Evolutionary conservation across 2,329 filamentous ascomycete genomes (phyloP).

Genomic region (Fusarium camptoceras): DNA sequence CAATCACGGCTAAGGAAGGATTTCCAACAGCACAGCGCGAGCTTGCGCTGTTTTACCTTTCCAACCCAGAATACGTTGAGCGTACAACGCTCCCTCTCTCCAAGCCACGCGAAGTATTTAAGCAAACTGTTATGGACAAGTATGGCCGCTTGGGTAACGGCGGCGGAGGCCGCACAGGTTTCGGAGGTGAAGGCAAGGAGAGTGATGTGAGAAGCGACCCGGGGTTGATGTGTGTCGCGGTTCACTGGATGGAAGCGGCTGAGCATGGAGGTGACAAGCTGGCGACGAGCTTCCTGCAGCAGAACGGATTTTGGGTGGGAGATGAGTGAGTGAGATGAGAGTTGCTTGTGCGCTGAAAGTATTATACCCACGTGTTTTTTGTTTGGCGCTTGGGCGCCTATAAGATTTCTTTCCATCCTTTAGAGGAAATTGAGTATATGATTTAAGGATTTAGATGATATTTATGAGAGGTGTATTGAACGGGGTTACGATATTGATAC

Average conservation of each 20-base stretch:
- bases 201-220: constrained; percentile 77
- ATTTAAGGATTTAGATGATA: constrained; percentile 22
- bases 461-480: constrained; percentile 13
- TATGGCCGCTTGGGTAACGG: constrained; percentile 59
- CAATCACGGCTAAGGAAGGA: constrained; percentile 93
- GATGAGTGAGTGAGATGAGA: neutral
- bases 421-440: constrained; percentile 19
- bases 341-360: constrained; percentile 23
- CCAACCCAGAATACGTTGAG: constrained; percentile 85
- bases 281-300: constrained; percentile 83
- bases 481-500: constrained; percentile 18
- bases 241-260: constrained; percentile 97
- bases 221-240: constrained; percentile 89
- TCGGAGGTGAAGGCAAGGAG: constrained; percentile 50
- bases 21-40: constrained; percentile 87
- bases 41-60: constrained; percentile 91
- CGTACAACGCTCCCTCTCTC: constrained; percentile 86
- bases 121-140: constrained; percentile 83
- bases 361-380: constrained; percentile 46
- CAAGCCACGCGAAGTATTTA: constrained; percentile 89
- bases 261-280: constrained; percentile 87
- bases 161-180: constrained; percentile 40
- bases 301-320: constrained; percentile 63
- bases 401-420: constrained; percentile 25
- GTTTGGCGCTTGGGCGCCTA: constrained; percentile 36